Percentiles rank a stretch among this genome's conserved stretches.
Evolutionary conservation across 2,329 filamentous ascomycete genomes (phyloP).

Genomic region (Exophiala sideris): DNA sequence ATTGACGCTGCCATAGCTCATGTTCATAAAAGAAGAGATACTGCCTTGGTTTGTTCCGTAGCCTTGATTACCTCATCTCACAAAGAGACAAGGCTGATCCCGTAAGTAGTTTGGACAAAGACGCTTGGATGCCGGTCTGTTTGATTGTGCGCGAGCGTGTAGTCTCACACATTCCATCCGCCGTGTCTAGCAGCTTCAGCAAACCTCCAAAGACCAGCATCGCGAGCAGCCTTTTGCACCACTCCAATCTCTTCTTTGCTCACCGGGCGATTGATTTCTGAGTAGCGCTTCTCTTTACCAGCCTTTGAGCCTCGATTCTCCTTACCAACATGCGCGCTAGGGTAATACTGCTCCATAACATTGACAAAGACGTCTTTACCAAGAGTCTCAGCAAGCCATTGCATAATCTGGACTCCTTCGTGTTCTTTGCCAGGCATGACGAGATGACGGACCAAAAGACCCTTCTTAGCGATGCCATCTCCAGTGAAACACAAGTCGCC

Average conservation of each 20-base stretch:
- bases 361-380: conserved; percentile 75
- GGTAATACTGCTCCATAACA: conserved; percentile 86
- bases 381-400: conserved; percentile 69
- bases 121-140: not conserved
- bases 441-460: conserved; percentile 72
- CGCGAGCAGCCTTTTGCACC: conserved; percentile 65
- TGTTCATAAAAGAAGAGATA: too few relatives aligned
- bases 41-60: too few relatives aligned
- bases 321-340: conserved; percentile 78
- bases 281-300: conserved; percentile 59
- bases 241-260: conserved; percentile 61
- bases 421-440: conserved; percentile 79
- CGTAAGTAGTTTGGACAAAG: not conserved
- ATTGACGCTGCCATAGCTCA: too few relatives aligned
- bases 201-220: conserved; percentile 75
- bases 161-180: conserved; percentile 49
- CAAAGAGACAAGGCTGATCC: conserved; percentile 10
- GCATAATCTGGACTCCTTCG: conserved; percentile 71
- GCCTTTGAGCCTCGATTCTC: conserved; percentile 41
- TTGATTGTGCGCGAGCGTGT: not conserved
- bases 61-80: not conserved
- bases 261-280: conserved; percentile 73
- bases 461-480: conserved; percentile 76
- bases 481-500: conserved; percentile 78
- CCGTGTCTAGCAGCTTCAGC: conserved; percentile 61